Evolutionary conservation across 441 rosid species (phyloP), one percentile per base, ranked within the genome.

Genomic region (Manihot esculenta): DNA sequence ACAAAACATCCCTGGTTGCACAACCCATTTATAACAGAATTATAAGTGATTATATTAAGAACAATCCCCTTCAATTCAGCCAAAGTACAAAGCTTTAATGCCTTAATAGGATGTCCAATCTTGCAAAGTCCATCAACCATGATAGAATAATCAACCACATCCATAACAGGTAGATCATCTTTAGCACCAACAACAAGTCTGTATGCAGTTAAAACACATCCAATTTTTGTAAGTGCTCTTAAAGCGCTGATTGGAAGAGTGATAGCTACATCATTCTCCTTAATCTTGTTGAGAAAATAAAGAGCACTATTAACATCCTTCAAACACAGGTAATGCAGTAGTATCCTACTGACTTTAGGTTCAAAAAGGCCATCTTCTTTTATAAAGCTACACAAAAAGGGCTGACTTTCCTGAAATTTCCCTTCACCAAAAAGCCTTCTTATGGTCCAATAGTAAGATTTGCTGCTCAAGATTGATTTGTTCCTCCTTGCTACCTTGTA

Each of bases 1-100:
- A 84, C 70, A 72, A 92, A 85, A 78, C 90, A 91, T 64, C 96
- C 94, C 71, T 90, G 93, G 68, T 47, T 76, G 79, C 97, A 94
- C 80, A 92, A 82, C 63, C 95, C 90, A 72, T 80, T 72, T 67
- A 92, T 83, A 71, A 92, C 76, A 44, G 94, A 77, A 79, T 92
- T 94, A 74, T 90, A 92, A 51, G 89, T 86, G 66, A 90, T 61
- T 24, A 87, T 82, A 73, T 88, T 92, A 59, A 85, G 82, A 64
- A 69, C 51, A 59, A 86, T 72, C 42, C 91, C 92, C 69, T 72
- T 86, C 27, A 74, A 77, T 86, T 76, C 83, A 33, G 83, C 84
- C 71, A 88, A 82, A 76, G 59, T 69, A 80, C 97, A 90, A 68
- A 92, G 66, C 72, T 87, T 79, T 60, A 92, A 78, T 44, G 97